phyloP scores from a whole-genome alignment of 2,329 filamentous ascomycete genomes.

The Ramichloridium luteum region DNA sequence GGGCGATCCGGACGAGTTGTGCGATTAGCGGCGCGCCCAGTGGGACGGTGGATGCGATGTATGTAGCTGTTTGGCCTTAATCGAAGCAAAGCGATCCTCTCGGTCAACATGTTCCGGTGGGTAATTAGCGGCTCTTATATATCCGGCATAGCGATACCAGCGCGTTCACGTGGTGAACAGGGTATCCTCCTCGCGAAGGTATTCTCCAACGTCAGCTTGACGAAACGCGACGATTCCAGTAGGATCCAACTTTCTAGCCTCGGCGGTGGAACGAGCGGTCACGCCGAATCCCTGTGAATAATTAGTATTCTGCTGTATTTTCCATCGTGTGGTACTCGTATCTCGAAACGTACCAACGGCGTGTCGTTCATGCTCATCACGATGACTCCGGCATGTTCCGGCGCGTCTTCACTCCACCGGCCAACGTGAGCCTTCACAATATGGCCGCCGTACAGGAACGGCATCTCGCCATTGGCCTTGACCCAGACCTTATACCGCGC shows the following conservation, averaged over 20 bases:
- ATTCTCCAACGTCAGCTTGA: conserved; percentile 90
- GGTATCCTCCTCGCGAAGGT: conserved; percentile 68
- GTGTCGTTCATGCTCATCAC: conserved; percentile 88
- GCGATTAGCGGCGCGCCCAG: no score
- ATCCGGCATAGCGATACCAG: no score
- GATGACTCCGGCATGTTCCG: conserved; percentile 83
- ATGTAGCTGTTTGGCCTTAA: no score
- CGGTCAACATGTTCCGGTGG: no score
- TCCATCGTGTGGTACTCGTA: not conserved
- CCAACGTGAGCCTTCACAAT: conserved; percentile 73
- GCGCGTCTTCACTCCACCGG: conserved; percentile 79
- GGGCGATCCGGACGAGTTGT: no score
- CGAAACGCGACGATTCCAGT: conserved; percentile 82
- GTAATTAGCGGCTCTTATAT: no score
- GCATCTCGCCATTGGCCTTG: conserved; percentile 92
- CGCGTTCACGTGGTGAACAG: conserved; percentile 42
- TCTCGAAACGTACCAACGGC: conserved; percentile 42
- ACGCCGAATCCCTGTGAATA: conserved; percentile 69
- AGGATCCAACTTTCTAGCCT: conserved; percentile 73
- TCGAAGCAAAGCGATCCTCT: no score
- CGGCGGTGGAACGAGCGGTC: conserved; percentile 74
- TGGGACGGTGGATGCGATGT: no score
- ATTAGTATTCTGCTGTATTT: conserved; percentile 10
- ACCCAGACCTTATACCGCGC: conserved; percentile 97
- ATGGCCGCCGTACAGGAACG: conserved; percentile 89